phyloP scores from a whole-genome alignment of 1,284 basidiomycete genomes.

The Microbotryum scabiosae region DNA sequence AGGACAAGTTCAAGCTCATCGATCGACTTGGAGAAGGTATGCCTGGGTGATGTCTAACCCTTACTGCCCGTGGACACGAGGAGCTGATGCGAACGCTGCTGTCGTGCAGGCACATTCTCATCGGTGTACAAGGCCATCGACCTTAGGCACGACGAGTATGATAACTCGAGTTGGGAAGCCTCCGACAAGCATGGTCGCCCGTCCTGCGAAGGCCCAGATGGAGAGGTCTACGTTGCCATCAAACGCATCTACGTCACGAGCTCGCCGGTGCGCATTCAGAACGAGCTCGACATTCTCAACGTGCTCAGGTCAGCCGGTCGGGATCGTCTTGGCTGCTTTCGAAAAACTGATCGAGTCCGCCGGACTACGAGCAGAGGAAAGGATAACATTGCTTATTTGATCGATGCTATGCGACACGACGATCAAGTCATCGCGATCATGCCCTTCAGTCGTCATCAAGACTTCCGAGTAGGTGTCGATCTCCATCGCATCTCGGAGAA shows the following conservation, averaged over 20 bases:
- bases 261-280: constrained; percentile 81
- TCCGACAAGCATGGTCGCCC: not conserved
- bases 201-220: not conserved
- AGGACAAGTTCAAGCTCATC: constrained; percentile 66
- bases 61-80: not conserved
- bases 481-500: not conserved
- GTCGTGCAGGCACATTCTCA: constrained; percentile 73
- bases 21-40: constrained; percentile 80
- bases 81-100: not conserved
- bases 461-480: constrained; percentile 66
- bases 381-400: constrained; percentile 78
- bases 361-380: constrained; percentile 61
- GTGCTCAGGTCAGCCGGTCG: constrained; percentile 51
- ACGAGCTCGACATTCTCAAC: constrained; percentile 90
- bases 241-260: constrained; percentile 97
- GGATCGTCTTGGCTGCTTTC: too few species aligned
- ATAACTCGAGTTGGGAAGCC: constrained; percentile 68
- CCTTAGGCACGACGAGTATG: constrained; percentile 61
- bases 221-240: constrained; percentile 69
- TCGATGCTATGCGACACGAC: constrained; percentile 81
- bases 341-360: too few species aligned
- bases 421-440: constrained; percentile 94
- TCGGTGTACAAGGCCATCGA: constrained; percentile 97
- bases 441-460: constrained; percentile 85
- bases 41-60: constrained; percentile 13